Evolutionary conservation across 202 grass and related monocot genomes (phyloP).

Genomic region (Sporobolus alterniflorus): DNA sequence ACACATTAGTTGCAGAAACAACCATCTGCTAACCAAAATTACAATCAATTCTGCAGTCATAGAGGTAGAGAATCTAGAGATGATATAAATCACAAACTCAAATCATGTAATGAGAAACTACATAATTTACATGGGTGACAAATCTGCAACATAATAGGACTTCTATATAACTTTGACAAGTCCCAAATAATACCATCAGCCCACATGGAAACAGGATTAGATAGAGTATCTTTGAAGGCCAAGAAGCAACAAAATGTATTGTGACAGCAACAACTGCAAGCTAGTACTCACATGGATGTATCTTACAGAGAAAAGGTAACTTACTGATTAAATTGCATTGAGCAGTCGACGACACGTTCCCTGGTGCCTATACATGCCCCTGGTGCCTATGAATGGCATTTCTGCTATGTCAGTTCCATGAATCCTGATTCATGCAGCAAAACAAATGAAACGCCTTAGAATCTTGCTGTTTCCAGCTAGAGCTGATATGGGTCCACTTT

Average conservation of each 20-base stretch:
- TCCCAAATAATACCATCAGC: not conserved
- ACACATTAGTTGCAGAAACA: not conserved
- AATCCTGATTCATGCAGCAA: constrained; percentile 69
- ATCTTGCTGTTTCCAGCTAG: not conserved
- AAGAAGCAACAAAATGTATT: constrained; percentile 29
- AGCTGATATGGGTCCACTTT: not conserved
- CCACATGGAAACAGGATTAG: not conserved
- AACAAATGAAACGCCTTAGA: constrained; percentile 21
- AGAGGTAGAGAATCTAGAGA: not conserved
- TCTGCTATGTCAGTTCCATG: constrained; percentile 88
- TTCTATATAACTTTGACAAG: constrained; percentile 10
- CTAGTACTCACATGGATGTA: constrained; percentile 9
- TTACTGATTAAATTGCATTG: constrained; percentile 85
- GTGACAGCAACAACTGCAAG: not conserved
- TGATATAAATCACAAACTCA: not conserved
- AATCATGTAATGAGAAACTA: not conserved
- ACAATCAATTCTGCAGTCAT: constrained; percentile 28
- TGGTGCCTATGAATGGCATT: constrained; percentile 98
- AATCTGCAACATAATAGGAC: constrained; percentile 9
- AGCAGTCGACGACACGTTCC: constrained; percentile 89
- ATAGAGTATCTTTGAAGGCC: constrained; percentile 11
- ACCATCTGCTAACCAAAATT: constrained; percentile 3
- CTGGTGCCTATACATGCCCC: constrained; percentile 85
- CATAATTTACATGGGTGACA: not conserved
- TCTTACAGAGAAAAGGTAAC: constrained; percentile 30